Conservation (phyloP, 2,329 filamentous ascomycete genomes). For the Trichoderma sp. region DNA sequence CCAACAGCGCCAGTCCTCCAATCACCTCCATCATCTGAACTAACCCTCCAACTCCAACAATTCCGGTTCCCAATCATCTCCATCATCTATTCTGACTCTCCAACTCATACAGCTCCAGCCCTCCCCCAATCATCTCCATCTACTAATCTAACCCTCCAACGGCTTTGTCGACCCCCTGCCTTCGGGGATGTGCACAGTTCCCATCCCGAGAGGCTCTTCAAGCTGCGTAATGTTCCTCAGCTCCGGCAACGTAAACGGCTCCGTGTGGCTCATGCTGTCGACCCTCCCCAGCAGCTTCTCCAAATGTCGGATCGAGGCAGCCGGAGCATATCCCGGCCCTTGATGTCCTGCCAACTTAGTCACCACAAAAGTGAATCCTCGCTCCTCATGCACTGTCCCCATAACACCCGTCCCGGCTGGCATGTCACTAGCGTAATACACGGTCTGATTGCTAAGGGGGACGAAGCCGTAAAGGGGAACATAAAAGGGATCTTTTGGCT, state of each 20-base stretch:
- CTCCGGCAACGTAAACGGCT: slow-evolving; percentile 37
- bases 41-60: background rate
- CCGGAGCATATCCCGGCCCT: slow-evolving; percentile 67
- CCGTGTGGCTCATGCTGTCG: slow-evolving; percentile 49
- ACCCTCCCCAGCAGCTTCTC: slow-evolving; percentile 76
- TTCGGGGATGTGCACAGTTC: slow-evolving; percentile 26
- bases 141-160: background rate
- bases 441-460: slow-evolving; percentile 39
- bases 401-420: slow-evolving; percentile 65
- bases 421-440: slow-evolving; percentile 36
- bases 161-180: background rate
- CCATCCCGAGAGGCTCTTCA: slow-evolving; percentile 27
- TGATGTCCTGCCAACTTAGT: slow-evolving; percentile 68
- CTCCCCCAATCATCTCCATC: background rate
- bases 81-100: no score
- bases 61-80: no score
- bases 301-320: slow-evolving; percentile 68
- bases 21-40: no score
- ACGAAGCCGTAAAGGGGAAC: slow-evolving; percentile 51
- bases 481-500: slow-evolving; percentile 64
- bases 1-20: no score
- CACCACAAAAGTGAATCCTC: slow-evolving; percentile 71
- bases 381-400: slow-evolving; percentile 71
- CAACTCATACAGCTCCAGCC: no score
- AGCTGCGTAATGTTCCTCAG: slow-evolving; percentile 26